A percentile compares a stretch with the other conserved stretches of the same genome.
phyloP scores from a whole-genome alignment of 2,329 filamentous ascomycete species.

The Phyllosticta citriasiana region DNA sequence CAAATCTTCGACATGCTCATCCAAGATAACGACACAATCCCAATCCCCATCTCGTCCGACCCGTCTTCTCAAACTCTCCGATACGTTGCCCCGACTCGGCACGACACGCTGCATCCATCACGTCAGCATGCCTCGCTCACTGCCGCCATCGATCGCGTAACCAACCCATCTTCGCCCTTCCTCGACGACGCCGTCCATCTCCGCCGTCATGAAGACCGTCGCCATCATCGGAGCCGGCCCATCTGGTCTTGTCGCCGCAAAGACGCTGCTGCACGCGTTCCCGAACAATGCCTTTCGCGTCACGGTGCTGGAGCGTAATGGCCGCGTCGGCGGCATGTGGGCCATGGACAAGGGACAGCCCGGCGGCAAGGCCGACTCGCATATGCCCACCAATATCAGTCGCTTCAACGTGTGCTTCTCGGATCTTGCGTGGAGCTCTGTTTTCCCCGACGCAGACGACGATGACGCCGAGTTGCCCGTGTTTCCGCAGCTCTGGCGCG shows the following conservation, averaged over 20 bases:
- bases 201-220: constrained; percentile 22
- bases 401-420: constrained; percentile 56
- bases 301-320: constrained; percentile 57
- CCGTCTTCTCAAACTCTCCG: not conserved
- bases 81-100: not conserved
- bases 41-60: not conserved
- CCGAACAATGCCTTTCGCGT: constrained; percentile 50
- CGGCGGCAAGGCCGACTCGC: constrained; percentile 53
- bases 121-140: not conserved
- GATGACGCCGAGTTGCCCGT: constrained; percentile 35
- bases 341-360: constrained; percentile 37
- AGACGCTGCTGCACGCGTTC: constrained; percentile 56
- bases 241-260: constrained; percentile 40
- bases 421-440: constrained; percentile 58
- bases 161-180: not conserved
- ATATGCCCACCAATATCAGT: constrained; percentile 59
- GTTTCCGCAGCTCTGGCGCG: constrained; percentile 68
- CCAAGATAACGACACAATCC: not conserved
- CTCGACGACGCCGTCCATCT: not conserved
- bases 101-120: not conserved
- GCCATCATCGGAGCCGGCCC: constrained; percentile 36
- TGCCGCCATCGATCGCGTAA: not conserved
- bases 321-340: constrained; percentile 70
- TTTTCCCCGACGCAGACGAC: constrained; percentile 15
- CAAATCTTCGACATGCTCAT: not conserved